phyloP scores from a whole-genome alignment of 768 basidiomycete species.

The Tulasnella sp. region DNA sequence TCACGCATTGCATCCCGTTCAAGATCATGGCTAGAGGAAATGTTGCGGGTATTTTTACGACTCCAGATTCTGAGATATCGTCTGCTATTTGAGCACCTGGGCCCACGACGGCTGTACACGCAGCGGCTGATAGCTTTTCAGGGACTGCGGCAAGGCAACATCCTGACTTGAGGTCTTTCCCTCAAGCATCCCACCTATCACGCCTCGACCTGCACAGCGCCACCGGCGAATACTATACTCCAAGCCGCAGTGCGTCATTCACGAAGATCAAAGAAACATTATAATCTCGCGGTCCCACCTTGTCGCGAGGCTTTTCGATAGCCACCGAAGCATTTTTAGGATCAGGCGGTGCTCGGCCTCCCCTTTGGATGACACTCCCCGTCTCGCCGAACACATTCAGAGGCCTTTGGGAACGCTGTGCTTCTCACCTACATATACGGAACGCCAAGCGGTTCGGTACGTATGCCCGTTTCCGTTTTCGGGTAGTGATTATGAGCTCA shows the following conservation, averaged over 20 bases:
- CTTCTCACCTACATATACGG: background rate
- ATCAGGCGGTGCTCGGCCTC: background rate
- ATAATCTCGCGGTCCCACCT: background rate
- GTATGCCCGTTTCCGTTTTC: background rate
- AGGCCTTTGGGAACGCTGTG: background rate
- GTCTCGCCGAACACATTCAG: background rate
- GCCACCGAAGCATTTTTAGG: background rate
- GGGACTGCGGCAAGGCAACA: background rate
- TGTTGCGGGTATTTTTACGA: background rate
- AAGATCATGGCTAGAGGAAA: background rate
- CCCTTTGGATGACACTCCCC: background rate
- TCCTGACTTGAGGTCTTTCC: background rate
- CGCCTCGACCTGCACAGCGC: background rate
- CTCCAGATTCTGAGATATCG: background rate
- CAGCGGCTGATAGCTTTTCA: background rate
- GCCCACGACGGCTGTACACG: background rate
- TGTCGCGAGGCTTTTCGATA: background rate
- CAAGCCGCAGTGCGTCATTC: background rate
- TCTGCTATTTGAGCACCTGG: background rate
- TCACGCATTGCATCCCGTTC: background rate
- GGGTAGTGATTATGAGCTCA: background rate
- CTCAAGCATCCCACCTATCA: background rate
- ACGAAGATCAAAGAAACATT: background rate
- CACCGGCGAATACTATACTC: background rate
- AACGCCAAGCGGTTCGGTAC: slow-evolving; percentile 1